Conservation (phyloP, 805 yeast species). For the Vanderwaltozyma verrucispora region DNA sequence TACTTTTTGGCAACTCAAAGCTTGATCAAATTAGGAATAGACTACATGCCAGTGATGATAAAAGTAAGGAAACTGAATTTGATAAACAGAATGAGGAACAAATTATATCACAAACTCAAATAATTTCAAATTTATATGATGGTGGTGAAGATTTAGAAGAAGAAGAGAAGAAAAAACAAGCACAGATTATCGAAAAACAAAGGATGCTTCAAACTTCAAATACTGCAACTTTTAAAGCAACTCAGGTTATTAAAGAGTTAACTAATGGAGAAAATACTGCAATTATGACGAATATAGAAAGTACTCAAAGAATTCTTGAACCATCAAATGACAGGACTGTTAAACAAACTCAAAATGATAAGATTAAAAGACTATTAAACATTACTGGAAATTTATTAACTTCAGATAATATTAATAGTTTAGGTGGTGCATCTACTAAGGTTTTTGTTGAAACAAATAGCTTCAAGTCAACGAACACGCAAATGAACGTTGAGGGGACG, state of each 20-base stretch:
- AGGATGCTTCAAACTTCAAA: not conserved
- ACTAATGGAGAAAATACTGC: too few relatives aligned
- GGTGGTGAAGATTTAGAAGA: slow-evolving; percentile 17
- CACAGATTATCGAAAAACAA: not conserved
- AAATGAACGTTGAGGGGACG: not conserved
- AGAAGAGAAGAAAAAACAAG: not conserved
- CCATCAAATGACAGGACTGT: not conserved
- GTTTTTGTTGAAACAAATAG: too few relatives aligned
- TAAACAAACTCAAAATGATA: too few relatives aligned
- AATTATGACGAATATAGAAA: not conserved
- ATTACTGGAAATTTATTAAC: too few relatives aligned
- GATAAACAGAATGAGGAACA: not conserved
- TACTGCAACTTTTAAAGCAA: not conserved
- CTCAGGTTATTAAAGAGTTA: not conserved
- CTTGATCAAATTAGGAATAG: slow-evolving; percentile 17
- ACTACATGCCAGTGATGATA: slow-evolving; percentile 6
- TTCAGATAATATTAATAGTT: too few relatives aligned
- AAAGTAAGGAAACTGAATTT: not conserved
- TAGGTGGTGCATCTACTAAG: too few relatives aligned
- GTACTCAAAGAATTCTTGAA: not conserved
- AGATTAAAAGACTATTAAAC: too few relatives aligned
- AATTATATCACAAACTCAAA: slow-evolving; percentile 5
- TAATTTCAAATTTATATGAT: slow-evolving; percentile 14
- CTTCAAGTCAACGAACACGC: too few relatives aligned
- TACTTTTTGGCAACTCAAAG: slow-evolving; percentile 15